Evolutionary conservation across 2,329 filamentous ascomycete species (phyloP).

Genomic region (Ascochyta koolunga): DNA sequence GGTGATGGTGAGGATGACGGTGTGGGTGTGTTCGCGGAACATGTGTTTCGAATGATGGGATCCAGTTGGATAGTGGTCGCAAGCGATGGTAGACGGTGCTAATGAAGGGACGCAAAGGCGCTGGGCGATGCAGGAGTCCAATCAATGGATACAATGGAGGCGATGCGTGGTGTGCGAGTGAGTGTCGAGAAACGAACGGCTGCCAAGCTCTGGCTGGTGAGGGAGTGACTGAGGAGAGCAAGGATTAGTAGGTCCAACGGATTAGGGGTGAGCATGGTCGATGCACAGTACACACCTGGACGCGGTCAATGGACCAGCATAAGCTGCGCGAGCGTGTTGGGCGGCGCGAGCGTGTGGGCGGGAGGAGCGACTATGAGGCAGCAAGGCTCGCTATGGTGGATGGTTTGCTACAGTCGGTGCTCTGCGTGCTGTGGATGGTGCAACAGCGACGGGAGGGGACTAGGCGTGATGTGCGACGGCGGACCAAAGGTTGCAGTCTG

Average conservation of each 20-base stretch:
- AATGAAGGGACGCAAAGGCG: constrained; percentile 43
- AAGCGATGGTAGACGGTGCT: constrained; percentile 13
- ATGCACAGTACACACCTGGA: constrained; percentile 32
- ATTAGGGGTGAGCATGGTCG: not conserved
- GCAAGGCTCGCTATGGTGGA: constrained; percentile 16
- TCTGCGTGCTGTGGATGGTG: constrained; percentile 18
- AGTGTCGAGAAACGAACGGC: constrained; percentile 50
- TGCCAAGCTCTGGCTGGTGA: constrained; percentile 45
- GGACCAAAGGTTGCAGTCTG: constrained; percentile 16
- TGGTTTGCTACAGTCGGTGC: constrained; percentile 17
- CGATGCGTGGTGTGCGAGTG: constrained; percentile 29
- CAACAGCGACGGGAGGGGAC: constrained; percentile 29
- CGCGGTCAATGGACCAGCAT: constrained; percentile 43
- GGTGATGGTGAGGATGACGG: constrained; percentile 10
- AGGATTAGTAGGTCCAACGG: not conserved
- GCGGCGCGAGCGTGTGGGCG: constrained; percentile 18
- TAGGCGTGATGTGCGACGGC: constrained; percentile 22
- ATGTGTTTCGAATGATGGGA: constrained; percentile 37
- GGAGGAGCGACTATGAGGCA: constrained; percentile 21
- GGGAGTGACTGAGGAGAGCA: constrained; percentile 12
- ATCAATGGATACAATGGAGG: constrained; percentile 42
- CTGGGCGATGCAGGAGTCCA: constrained; percentile 38
- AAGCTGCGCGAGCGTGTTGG: constrained; percentile 23
- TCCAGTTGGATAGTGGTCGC: constrained; percentile 33
- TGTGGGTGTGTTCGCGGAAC: constrained; percentile 25